Conservation (phyloP, 1,284 basidiomycete species). For the Ustilago xerochloae region DNA sequence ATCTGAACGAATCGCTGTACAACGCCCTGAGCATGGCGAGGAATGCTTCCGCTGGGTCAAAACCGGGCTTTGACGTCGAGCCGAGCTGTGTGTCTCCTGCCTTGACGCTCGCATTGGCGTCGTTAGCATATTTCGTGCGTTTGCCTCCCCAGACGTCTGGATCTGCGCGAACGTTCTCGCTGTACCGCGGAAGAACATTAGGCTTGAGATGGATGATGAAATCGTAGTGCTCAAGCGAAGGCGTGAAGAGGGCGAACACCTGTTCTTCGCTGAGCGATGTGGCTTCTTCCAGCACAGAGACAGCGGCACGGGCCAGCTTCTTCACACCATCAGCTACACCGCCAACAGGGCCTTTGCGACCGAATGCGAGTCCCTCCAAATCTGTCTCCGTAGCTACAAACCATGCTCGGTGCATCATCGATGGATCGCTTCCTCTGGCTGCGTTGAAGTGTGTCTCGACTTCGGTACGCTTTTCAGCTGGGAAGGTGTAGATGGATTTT, state of each 20-base stretch:
- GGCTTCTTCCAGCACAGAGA: slow-evolving; percentile 53
- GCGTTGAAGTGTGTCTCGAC: slow-evolving; percentile 72
- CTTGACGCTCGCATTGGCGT: slow-evolving; percentile 32
- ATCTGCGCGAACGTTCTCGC: slow-evolving; percentile 68
- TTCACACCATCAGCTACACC: slow-evolving; percentile 59
- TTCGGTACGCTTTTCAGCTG: slow-evolving; percentile 72
- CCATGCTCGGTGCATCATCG: slow-evolving; percentile 76
- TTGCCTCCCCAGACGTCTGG: slow-evolving; percentile 46
- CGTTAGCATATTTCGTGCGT: slow-evolving; percentile 72
- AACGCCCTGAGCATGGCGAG: slow-evolving; percentile 75
- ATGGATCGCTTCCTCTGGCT: slow-evolving; percentile 66
- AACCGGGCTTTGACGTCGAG: slow-evolving; percentile 67
- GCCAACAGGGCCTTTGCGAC: slow-evolving; percentile 45
- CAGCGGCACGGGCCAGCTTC: slow-evolving; percentile 52
- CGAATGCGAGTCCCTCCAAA: slow-evolving; percentile 80
- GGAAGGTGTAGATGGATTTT: slow-evolving; percentile 65
- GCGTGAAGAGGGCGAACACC: slow-evolving; percentile 80
- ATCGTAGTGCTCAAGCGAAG: slow-evolving; percentile 86
- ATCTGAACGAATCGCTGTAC: slow-evolving; percentile 81
- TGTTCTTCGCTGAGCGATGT: slow-evolving; percentile 19
- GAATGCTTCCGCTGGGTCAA: slow-evolving; percentile 81
- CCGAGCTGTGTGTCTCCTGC: slow-evolving; percentile 57
- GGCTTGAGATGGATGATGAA: slow-evolving; percentile 82
- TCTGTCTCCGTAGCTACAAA: slow-evolving; percentile 84
- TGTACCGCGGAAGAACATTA: slow-evolving; percentile 77